These are phyloP conservation scores for Oryza meyeriana DNA, from an alignment of 176 grass and related monocot species.

Conservation along the genomic window DNA sequence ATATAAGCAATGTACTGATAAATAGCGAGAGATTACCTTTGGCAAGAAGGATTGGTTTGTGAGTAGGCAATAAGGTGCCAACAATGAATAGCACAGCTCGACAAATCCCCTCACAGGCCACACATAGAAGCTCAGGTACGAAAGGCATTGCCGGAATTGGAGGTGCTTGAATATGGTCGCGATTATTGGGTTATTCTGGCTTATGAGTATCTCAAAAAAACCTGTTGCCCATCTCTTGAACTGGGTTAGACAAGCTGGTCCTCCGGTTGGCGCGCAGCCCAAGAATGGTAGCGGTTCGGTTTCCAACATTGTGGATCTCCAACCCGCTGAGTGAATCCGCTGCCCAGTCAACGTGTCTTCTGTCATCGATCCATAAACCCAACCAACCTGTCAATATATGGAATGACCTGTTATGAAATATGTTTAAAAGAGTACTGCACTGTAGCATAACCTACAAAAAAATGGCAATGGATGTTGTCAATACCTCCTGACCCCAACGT, in stretches of 20 bases:
- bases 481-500: constrained; percentile 36
- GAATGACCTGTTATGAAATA: neutral
- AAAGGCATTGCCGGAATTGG: constrained; percentile 34
- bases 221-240: constrained; percentile 62
- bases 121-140: neutral
- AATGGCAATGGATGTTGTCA: neutral
- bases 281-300: constrained; percentile 14
- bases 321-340: constrained; percentile 16
- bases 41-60: constrained; percentile 51
- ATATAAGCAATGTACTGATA: neutral
- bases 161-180: constrained; percentile 3
- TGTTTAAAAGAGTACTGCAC: neutral
- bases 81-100: constrained; percentile 47
- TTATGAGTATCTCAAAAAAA: constrained; percentile 39
- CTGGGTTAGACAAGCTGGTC: constrained; percentile 40
- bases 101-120: constrained; percentile 29
- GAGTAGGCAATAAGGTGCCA: constrained; percentile 48
- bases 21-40: constrained; percentile 14
- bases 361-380: constrained; percentile 42
- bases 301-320: neutral
- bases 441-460: constrained; percentile 3
- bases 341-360: constrained; percentile 37
- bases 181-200: constrained; percentile 26
- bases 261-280: constrained; percentile 18
- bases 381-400: constrained; percentile 18